These are phyloP conservation scores for Tricholoma terreum DNA, from an alignment of 768 basidiomycete genomes.

Conservation along the genomic window DNA sequence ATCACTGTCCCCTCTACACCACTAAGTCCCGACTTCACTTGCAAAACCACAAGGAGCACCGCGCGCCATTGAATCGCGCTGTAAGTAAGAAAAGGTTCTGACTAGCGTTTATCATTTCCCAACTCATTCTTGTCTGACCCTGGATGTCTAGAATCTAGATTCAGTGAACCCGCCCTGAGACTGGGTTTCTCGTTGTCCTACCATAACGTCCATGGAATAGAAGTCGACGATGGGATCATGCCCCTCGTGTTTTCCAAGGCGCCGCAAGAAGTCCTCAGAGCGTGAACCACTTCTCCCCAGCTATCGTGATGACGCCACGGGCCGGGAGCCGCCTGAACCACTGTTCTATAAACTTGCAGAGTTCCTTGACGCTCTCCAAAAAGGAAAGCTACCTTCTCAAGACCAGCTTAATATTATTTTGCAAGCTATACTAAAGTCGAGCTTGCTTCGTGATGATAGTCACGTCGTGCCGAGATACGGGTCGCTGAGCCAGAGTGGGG, in stretches of 20 bases:
- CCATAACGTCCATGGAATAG: too few relatives aligned
- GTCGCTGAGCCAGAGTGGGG: conserved; percentile 27
- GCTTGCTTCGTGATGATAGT: conserved; percentile 19
- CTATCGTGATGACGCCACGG: neutral
- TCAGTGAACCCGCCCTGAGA: too few relatives aligned
- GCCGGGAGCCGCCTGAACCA: conserved; percentile 7
- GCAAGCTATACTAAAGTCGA: conserved; percentile 23
- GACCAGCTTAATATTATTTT: conserved; percentile 30
- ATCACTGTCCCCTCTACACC: too few relatives aligned
- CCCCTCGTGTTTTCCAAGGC: conserved; percentile 5
- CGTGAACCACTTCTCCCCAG: conserved; percentile 19
- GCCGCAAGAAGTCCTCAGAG: conserved; percentile 6
- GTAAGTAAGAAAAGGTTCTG: too few relatives aligned
- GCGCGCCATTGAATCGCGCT: too few relatives aligned
- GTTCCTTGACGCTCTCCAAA: conserved; percentile 31
- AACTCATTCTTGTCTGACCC: too few relatives aligned
- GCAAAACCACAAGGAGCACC: too few relatives aligned
- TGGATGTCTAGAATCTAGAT: too few relatives aligned
- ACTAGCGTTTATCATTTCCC: too few relatives aligned
- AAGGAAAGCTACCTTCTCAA: conserved; percentile 40
- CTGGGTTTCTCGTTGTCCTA: too few relatives aligned
- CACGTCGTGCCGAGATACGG: conserved; percentile 18
- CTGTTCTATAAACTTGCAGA: conserved; percentile 32
- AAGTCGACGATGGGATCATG: conserved; percentile 15
- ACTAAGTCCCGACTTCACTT: too few relatives aligned